Percentiles rank a stretch among this genome's conserved stretches.
These are phyloP conservation scores for Calonectria leucothoes DNA, from an alignment of 2,329 filamentous ascomycete species.

Conservation along the genomic window DNA sequence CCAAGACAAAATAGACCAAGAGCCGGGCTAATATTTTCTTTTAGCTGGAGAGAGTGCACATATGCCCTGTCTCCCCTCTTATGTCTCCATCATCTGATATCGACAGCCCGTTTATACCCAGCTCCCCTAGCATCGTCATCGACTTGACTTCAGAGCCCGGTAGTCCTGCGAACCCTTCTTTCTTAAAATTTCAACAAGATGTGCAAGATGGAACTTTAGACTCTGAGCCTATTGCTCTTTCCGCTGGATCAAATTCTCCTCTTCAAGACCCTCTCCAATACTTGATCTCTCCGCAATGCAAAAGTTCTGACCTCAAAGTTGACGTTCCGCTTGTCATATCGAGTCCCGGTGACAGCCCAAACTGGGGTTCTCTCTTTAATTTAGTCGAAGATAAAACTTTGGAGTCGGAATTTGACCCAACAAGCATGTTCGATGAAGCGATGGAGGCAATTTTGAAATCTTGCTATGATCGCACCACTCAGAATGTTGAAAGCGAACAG, in stretches of 20 bases:
- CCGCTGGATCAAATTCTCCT: constrained; percentile 29
- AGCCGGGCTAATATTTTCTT: neutral
- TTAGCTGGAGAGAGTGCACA: constrained; percentile 5
- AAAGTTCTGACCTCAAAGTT: constrained; percentile 24
- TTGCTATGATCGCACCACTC: constrained; percentile 18
- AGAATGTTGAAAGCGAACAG: constrained; percentile 43
- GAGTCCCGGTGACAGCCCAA: constrained; percentile 21
- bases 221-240: constrained; percentile 30
- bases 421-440: constrained; percentile 37
- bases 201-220: constrained; percentile 27
- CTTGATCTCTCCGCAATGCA: neutral
- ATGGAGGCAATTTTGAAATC: constrained; percentile 36
- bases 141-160: constrained; percentile 46
- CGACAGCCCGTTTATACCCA: constrained; percentile 35
- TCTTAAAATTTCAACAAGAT: constrained; percentile 20
- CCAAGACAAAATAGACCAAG: neutral
- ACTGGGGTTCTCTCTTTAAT: neutral
- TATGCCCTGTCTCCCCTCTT: constrained; percentile 40
- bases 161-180: constrained; percentile 31
- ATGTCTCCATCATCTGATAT: constrained; percentile 41
- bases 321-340: constrained; percentile 39
- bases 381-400: neutral
- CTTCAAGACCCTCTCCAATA: constrained; percentile 3
- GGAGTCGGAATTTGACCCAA: neutral
- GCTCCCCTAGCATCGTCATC: constrained; percentile 31